A percentile compares a stretch with the other conserved stretches of the same genome.
These are phyloP conservation scores for Fraxinus floribunda DNA, from an alignment of 305 asterid genomes.

Conservation along the genomic window DNA sequence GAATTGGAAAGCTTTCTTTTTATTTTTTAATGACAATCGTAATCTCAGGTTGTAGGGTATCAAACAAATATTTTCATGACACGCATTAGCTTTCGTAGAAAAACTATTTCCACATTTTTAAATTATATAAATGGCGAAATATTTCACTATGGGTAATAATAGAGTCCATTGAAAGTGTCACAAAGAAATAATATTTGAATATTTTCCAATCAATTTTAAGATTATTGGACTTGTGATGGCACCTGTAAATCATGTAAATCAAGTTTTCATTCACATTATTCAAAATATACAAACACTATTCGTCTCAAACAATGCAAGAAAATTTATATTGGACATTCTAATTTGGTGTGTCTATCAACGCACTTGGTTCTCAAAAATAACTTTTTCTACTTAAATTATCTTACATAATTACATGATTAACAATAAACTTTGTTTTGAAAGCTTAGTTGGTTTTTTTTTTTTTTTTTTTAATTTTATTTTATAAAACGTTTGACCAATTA, in stretches of 20 bases:
- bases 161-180: not conserved
- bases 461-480: too few relatives aligned
- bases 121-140: not conserved
- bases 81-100: not conserved
- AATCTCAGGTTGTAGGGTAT: not conserved
- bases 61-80: not conserved
- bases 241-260: not conserved
- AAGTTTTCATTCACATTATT: not conserved
- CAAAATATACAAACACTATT: not conserved
- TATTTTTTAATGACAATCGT: not conserved
- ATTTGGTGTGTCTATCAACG: not conserved
- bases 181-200: not conserved
- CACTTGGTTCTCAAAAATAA: conserved; percentile 17
- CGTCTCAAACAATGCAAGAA: not conserved
- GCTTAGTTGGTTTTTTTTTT: not conserved
- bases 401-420: not conserved
- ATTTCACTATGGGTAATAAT: not conserved
- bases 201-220: not conserved
- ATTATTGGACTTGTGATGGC: not conserved
- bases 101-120: not conserved
- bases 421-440: not conserved
- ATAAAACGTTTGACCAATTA: conserved; percentile 13
- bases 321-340: not conserved
- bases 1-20: too few relatives aligned
- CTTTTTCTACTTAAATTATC: not conserved